Evolutionary conservation across 768 basidiomycete species (phyloP), one percentile per base, ranked within the genome.

Genomic region (Porphyrellus cyaneotinctus): DNA sequence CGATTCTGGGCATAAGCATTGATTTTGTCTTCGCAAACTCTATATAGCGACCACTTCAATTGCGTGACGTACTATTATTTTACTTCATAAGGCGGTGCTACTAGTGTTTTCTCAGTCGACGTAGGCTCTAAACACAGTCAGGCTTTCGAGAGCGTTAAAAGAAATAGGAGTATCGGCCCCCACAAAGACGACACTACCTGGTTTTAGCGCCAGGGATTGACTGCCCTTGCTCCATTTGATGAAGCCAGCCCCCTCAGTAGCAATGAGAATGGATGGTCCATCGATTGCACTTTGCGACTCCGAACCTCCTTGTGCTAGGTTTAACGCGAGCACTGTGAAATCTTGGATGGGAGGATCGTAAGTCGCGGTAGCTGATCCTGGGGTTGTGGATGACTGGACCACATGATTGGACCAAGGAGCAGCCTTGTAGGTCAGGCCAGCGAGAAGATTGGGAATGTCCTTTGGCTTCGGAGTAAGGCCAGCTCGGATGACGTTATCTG

Each of bases 401-500:
- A 84, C 69, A 64, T 97, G 93, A 44, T 81, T 80, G 9, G 78
- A 72, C 12, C 87, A 80, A 14, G 80, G 77, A 2, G 84, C 83
- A 10, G 91, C 78, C 44, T 72, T 77, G 69, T 98, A 99, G 10
- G 94, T 97, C 53, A 98, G 79, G 57, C 88, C 87, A 5, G 81
- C 76, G 53, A 97, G 78, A 38, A 99, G 84, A 58, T 95, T 97
- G 11, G 85, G 84, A 32, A 99, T 85, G 68, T 99, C 97, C 48
- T 97, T 86, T 30, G 91, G 79, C 72, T 99, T 99, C 2, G 97
- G 95, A 0, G 97, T 99, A 36, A 99, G 83, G 14, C 97, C 97
- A 8, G 97, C 97, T 30, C 97, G 91, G 58, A 99, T 95, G 69
- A 99, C 97, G 69, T 98, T 98, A 74, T 99, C 97, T 0, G 92